Evolutionary conservation across 768 basidiomycete genomes (phyloP).

Genomic region (Psilocybe cubensis): DNA sequence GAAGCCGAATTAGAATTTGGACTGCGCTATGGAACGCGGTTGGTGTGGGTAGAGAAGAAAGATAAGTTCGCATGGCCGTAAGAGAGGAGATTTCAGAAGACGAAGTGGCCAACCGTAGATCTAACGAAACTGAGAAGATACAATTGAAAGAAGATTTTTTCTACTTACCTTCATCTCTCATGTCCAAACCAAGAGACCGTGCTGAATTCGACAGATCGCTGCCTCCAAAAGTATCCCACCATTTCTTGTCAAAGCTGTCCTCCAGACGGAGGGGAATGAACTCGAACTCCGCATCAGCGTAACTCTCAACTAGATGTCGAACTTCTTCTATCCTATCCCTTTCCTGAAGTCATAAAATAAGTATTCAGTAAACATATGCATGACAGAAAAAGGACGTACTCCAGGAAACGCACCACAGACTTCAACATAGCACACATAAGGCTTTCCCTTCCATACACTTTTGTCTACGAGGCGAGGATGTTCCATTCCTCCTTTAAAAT

Average conservation of each 20-base stretch:
- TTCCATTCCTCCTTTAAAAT: constrained; percentile 54
- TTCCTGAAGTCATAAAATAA: constrained; percentile 39
- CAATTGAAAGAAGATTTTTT: too few species aligned
- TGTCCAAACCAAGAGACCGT: constrained; percentile 43
- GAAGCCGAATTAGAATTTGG: constrained; percentile 62
- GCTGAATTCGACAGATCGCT: constrained; percentile 16
- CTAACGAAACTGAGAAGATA: constrained; percentile 27
- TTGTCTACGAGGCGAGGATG: constrained; percentile 60
- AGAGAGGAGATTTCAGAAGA: constrained; percentile 30
- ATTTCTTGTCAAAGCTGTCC: constrained; percentile 69
- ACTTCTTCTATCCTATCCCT: constrained; percentile 60
- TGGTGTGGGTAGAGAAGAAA: constrained; percentile 72
- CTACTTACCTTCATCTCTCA: constrained; percentile 55
- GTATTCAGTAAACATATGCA: constrained; percentile 12
- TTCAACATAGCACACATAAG: constrained; percentile 73
- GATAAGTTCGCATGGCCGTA: constrained; percentile 48
- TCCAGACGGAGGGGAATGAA: constrained; percentile 71
- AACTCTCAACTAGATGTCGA: constrained; percentile 45
- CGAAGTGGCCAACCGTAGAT: constrained; percentile 31
- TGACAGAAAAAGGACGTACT: constrained; percentile 42
- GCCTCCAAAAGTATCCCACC: constrained; percentile 62
- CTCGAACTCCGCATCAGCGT: constrained; percentile 41
- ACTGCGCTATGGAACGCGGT: constrained; percentile 68
- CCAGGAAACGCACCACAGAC: constrained; percentile 60
- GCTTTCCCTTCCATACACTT: constrained; percentile 60